These are phyloP conservation scores for Spergularia marina DNA, from an alignment of 148 eudicot species.

Conservation along the genomic window DNA sequence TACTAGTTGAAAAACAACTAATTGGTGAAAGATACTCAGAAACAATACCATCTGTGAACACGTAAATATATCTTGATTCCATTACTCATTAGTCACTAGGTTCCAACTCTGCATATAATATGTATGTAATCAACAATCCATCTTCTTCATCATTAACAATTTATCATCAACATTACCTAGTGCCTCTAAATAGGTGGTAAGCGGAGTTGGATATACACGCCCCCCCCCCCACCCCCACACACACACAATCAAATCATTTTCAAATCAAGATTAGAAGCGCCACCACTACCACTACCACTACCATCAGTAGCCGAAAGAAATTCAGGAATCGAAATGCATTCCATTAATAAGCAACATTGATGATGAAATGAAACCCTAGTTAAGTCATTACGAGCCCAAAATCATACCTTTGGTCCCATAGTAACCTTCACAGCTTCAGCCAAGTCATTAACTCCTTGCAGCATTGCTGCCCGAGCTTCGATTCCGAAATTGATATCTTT, in stretches of 20 bases:
- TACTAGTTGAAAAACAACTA: too few species aligned
- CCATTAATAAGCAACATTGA: neutral
- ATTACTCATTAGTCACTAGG: too few species aligned
- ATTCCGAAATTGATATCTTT: conserved; percentile 79
- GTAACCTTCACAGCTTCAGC: conserved; percentile 98
- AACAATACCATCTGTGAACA: too few species aligned
- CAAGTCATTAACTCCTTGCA: conserved; percentile 88
- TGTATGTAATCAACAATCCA: too few species aligned
- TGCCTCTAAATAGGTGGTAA: too few species aligned
- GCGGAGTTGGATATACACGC: too few species aligned
- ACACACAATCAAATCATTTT: neutral
- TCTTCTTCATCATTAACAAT: too few species aligned
- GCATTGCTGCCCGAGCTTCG: conserved; percentile 77
- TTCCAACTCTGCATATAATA: too few species aligned
- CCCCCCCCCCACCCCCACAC: too few species aligned
- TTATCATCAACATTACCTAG: too few species aligned
- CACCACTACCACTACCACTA: neutral
- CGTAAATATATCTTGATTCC: too few species aligned
- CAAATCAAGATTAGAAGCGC: neutral
- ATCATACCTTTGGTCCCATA: conserved; percentile 92
- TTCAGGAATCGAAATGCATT: neutral
- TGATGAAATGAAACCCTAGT: neutral
- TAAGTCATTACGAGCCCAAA: neutral
- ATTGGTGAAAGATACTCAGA: too few species aligned
- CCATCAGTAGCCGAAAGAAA: neutral